Percentiles rank a stretch among this genome's conserved stretches.
Conservation (phyloP, 805 yeast species). For the Wilhelminamyces savonicus region DNA sequence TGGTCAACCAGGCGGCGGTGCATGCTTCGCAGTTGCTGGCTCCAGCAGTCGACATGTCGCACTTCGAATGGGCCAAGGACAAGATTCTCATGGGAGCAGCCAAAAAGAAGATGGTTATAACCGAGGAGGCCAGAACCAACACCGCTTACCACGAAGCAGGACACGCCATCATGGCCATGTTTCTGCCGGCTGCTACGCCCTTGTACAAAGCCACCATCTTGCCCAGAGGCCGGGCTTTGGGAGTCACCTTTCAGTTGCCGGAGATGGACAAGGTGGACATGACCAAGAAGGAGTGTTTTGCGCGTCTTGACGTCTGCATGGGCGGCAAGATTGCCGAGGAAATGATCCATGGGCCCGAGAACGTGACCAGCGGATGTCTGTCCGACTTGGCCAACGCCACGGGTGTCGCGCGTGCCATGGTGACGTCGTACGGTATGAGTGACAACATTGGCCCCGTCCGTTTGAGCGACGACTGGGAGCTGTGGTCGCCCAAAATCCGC, state of each 20-base stretch:
- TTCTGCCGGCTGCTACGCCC: constrained; percentile 89
- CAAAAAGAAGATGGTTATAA: constrained; percentile 93
- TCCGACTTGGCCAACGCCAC: constrained; percentile 90
- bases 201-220: constrained; percentile 93
- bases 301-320: constrained; percentile 95
- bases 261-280: constrained; percentile 97
- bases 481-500: constrained; percentile 86
- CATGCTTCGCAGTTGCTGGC: constrained; percentile 93
- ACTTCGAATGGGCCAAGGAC: constrained; percentile 99
- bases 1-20: constrained; percentile 97
- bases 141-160: constrained; percentile 99
- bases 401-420: constrained; percentile 92
- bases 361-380: constrained; percentile 93
- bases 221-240: constrained; percentile 95
- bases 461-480: constrained; percentile 85
- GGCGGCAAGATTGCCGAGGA: constrained; percentile 99
- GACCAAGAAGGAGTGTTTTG: constrained; percentile 82
- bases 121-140: constrained; percentile 87
- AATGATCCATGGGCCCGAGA: constrained; percentile 80
- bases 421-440: constrained; percentile 94
- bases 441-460: constrained; percentile 89
- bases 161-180: constrained; percentile 97
- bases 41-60: constrained; percentile 80
- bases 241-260: constrained; percentile 94
- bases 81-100: constrained; percentile 98